phyloP scores from a whole-genome alignment of 2,329 filamentous ascomycete genomes.

The Mycosphaerella sp. region DNA sequence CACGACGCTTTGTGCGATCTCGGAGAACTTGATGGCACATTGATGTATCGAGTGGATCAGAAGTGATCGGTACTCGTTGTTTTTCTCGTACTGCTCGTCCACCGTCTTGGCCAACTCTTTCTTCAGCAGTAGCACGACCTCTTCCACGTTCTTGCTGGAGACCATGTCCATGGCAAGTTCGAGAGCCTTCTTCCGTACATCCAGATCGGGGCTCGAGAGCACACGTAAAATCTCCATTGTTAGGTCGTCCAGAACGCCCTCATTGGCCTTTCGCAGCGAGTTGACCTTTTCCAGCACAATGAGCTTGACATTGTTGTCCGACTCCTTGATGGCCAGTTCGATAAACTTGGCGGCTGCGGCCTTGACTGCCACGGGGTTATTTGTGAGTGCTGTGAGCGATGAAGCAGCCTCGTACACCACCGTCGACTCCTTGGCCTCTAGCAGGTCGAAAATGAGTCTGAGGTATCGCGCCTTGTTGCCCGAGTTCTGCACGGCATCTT shows the following conservation, averaged over 20 bases:
- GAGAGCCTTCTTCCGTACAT: conserved; percentile 87
- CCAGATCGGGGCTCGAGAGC: conserved; percentile 89
- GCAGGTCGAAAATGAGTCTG: conserved; percentile 88
- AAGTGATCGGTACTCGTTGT: conserved; percentile 86
- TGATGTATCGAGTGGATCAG: conserved; percentile 97
- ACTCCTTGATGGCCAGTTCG: conserved; percentile 92
- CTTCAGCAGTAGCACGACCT: conserved; percentile 91
- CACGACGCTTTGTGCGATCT: conserved; percentile 93
- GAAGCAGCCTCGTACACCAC: conserved; percentile 97
- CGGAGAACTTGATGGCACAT: conserved; percentile 98
- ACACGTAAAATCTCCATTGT: conserved; percentile 97
- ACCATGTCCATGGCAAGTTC: conserved; percentile 94
- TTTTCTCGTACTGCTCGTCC: conserved; percentile 98
- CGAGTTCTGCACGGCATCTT: conserved; percentile 89
- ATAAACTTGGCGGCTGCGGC: conserved; percentile 94
- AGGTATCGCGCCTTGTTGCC: conserved; percentile 95
- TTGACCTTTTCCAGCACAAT: conserved; percentile 95
- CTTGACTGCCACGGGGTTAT: conserved; percentile 95
- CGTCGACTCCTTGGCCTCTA: conserved; percentile 87
- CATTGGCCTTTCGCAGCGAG: conserved; percentile 76
- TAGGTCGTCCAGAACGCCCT: conserved; percentile 85
- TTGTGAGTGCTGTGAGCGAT: conserved; percentile 86
- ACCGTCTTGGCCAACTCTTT: conserved; percentile 97
- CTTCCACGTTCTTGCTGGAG: conserved; percentile 96
- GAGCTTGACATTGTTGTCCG: conserved; percentile 98